Evolutionary conservation across 2,329 filamentous ascomycete species (phyloP).

Genomic region (Penicillium sp.): DNA sequence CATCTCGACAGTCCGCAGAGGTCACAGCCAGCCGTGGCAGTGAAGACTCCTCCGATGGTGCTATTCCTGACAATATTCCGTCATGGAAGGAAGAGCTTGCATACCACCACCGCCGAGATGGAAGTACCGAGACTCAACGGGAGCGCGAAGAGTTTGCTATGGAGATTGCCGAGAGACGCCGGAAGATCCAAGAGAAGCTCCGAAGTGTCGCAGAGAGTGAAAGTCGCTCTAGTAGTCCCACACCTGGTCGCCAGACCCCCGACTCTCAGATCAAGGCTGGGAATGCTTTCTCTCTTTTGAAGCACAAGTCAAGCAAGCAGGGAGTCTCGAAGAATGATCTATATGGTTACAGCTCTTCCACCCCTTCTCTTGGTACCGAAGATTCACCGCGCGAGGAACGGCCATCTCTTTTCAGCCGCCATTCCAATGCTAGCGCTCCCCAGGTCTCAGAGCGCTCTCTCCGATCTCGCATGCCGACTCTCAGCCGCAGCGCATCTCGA

Average conservation of each 20-base stretch:
- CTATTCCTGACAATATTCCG: constrained; percentile 15
- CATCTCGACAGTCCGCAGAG: constrained; percentile 14
- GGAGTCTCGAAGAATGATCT: constrained; percentile 33
- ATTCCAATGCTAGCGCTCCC: constrained; percentile 42
- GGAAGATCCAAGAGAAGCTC: constrained; percentile 51
- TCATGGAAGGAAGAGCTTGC: constrained; percentile 53
- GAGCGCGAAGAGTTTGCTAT: constrained; percentile 51
- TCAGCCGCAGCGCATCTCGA: constrained; percentile 37
- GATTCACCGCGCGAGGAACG: constrained; percentile 39
- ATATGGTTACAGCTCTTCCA: constrained; percentile 43
- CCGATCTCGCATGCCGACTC: constrained; percentile 28
- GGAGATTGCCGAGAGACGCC: constrained; percentile 50
- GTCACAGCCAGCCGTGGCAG: constrained; percentile 13
- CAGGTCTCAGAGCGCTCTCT: constrained; percentile 33
- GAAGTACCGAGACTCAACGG: constrained; percentile 50
- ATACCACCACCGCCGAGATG: constrained; percentile 43
- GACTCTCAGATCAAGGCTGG: constrained; percentile 36
- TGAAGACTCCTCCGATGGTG: constrained; percentile 12
- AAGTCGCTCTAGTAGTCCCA: constrained; percentile 47
- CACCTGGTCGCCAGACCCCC: constrained; percentile 35
- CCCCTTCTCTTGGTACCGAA: constrained; percentile 35
- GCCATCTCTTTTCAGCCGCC: constrained; percentile 31
- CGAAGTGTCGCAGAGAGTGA: constrained; percentile 44
- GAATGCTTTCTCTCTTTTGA: constrained; percentile 48
- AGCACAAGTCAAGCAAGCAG: constrained; percentile 42